Evolutionary conservation across 2,329 filamentous ascomycete species (phyloP).

Genomic region (Exophiala sideris): DNA sequence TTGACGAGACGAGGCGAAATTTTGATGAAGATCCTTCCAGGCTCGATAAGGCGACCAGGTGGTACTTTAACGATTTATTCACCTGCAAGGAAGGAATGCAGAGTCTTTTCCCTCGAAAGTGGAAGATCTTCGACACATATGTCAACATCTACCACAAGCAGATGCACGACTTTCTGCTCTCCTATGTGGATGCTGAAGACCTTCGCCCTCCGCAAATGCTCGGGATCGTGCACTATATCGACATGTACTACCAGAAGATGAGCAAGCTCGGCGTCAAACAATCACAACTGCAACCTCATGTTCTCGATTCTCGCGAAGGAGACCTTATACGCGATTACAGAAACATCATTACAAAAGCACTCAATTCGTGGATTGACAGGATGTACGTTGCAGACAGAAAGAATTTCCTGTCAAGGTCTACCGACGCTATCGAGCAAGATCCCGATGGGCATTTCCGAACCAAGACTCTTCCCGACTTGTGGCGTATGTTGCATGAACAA

Average conservation of each 20-base stretch:
- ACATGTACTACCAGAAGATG: constrained; percentile 97
- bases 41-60: constrained; percentile 83
- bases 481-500: constrained; percentile 96
- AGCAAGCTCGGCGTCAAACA: constrained; percentile 75
- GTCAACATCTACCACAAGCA: constrained; percentile 84
- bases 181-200: constrained; percentile 76
- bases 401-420: constrained; percentile 73
- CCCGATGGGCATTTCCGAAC: constrained; percentile 89
- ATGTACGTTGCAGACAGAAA: constrained; percentile 80
- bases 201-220: constrained; percentile 84
- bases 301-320: constrained; percentile 83
- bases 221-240: constrained; percentile 89
- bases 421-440: constrained; percentile 79
- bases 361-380: constrained; percentile 96
- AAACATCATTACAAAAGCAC: constrained; percentile 87
- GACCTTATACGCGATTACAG: constrained; percentile 93
- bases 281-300: constrained; percentile 74
- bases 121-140: constrained; percentile 91
- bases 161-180: constrained; percentile 91
- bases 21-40: constrained; percentile 80
- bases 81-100: constrained; percentile 92
- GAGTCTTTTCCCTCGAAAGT: constrained; percentile 87
- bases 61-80: constrained; percentile 98
- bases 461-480: constrained; percentile 87
- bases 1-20: constrained; percentile 65